Percentiles rank a stretch among this genome's conserved stretches.
These are phyloP conservation scores for Aspergillus sclerotioniger DNA, from an alignment of 495 filamentous ascomycete genomes.

Conservation along the genomic window DNA sequence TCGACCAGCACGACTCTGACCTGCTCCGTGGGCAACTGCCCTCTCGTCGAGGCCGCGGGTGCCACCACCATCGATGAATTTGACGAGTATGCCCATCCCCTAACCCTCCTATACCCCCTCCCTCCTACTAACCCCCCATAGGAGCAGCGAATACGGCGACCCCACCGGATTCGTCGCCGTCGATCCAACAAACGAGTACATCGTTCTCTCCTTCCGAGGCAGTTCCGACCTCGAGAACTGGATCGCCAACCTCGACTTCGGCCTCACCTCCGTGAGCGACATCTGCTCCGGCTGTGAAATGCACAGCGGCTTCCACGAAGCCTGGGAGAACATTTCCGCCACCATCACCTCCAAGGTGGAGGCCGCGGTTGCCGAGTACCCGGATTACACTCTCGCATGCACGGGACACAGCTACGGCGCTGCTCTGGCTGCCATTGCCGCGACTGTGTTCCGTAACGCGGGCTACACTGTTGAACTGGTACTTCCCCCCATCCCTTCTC, in stretches of 20 bases:
- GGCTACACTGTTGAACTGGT: slow-evolving; percentile 35
- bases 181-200: slow-evolving; percentile 55
- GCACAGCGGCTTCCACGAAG: slow-evolving; percentile 50
- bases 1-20: slow-evolving; percentile 39
- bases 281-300: slow-evolving; percentile 49
- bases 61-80: slow-evolving; percentile 54
- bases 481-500: neutral
- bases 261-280: slow-evolving; percentile 21
- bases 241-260: slow-evolving; percentile 53
- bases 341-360: slow-evolving; percentile 37
- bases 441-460: slow-evolving; percentile 48
- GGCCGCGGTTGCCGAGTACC: slow-evolving; percentile 34
- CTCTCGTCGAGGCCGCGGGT: slow-evolving; percentile 49
- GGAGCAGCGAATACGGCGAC: slow-evolving; percentile 50
- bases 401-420: slow-evolving; percentile 67
- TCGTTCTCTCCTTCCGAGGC: slow-evolving; percentile 66
- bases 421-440: slow-evolving; percentile 58
- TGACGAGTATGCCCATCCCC: slow-evolving; percentile 46
- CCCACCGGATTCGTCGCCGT: slow-evolving; percentile 61
- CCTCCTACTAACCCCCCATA: slow-evolving; percentile 22
- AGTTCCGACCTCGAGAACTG: slow-evolving; percentile 58
- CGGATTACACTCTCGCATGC: slow-evolving; percentile 49
- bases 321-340: slow-evolving; percentile 41
- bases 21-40: slow-evolving; percentile 56
- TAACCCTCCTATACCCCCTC: neutral